These are phyloP conservation scores for Epichloe coenophiala DNA, from an alignment of 2,329 filamentous ascomycete species.

Conservation along the genomic window DNA sequence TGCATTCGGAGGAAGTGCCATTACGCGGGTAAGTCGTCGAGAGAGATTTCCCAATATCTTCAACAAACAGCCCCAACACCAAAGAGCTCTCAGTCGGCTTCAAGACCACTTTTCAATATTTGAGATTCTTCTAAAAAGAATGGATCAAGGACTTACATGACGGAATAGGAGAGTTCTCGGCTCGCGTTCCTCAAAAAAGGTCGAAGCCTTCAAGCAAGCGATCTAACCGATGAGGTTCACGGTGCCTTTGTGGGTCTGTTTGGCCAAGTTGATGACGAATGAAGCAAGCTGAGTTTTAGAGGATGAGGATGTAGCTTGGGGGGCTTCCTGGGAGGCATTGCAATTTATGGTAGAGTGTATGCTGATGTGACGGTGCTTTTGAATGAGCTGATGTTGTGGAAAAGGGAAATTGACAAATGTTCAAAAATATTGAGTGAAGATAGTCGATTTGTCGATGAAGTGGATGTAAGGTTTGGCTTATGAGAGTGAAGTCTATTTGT, in stretches of 20 bases:
- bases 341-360: neutral
- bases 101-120: too few species aligned
- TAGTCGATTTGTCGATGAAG: too few species aligned
- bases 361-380: too few species aligned
- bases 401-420: neutral
- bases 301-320: neutral
- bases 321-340: neutral
- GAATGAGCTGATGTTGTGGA: neutral
- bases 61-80: too few species aligned
- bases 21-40: slow-evolving; percentile 56
- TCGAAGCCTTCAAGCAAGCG: slow-evolving; percentile 79
- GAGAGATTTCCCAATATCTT: neutral
- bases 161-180: slow-evolving; percentile 58
- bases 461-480: too few species aligned
- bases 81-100: too few species aligned
- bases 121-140: too few species aligned
- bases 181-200: slow-evolving; percentile 78
- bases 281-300: slow-evolving; percentile 21
- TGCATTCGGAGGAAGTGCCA: slow-evolving; percentile 72
- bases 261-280: slow-evolving; percentile 48
- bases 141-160: neutral
- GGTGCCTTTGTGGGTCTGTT: slow-evolving; percentile 67
- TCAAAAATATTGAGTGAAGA: too few species aligned
- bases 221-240: slow-evolving; percentile 84
- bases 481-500: too few species aligned